Evolutionary conservation across 2,329 filamentous ascomycete species (phyloP), one percentile per base, ranked within the genome.

Genomic region (Tolypocladium tropicale): DNA sequence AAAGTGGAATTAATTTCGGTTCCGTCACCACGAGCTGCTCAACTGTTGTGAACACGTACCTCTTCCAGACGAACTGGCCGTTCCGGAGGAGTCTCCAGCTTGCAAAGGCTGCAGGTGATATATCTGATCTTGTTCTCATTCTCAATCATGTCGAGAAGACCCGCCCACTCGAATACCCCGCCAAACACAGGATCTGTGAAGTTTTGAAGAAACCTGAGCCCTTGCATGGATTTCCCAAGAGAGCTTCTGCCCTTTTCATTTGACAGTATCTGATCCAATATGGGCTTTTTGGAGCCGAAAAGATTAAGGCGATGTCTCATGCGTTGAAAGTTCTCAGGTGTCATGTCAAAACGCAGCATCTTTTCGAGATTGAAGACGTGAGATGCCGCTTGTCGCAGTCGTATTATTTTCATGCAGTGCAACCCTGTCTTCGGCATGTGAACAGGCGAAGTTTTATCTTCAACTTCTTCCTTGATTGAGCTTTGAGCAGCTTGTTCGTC

Each of bases 281-380:
- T 48, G 2, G 58, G 21, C 4, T 53, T 9, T 1, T 62, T n/a
- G 2, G 39, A 18, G 0, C 6, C 4, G 7, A 39, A 4, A 6
- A 7, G 34, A 36, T 12, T 36, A 12, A 36, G 10, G 16, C 3
- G 11, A 36, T 12, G 34, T 36, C 16, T 36, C 6, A 36, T 12
- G 23, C 1, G 2, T 1, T 18, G n/a, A 6, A 67, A 51, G 0
- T 55, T 39, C 1, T 37, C n/a, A 0, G 32, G 14, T 0, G 52
- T 14, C 2, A 59, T 11, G 0, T 12, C 6, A 6, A 52, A 10
- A 48, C 58, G 58, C 11, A 70, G 54, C n/a, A 66, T 53, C 1
- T n/a, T 58, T 16, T 72, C 69, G 0, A 71, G 56, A 12, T 60
- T 62, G 52, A 69, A 68, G 0, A 61, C 41, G 25, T 72, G 70